These are phyloP conservation scores for Knoxdaviesia proteae DNA, from an alignment of 2,329 filamentous ascomycete genomes.

Conservation along the genomic window DNA sequence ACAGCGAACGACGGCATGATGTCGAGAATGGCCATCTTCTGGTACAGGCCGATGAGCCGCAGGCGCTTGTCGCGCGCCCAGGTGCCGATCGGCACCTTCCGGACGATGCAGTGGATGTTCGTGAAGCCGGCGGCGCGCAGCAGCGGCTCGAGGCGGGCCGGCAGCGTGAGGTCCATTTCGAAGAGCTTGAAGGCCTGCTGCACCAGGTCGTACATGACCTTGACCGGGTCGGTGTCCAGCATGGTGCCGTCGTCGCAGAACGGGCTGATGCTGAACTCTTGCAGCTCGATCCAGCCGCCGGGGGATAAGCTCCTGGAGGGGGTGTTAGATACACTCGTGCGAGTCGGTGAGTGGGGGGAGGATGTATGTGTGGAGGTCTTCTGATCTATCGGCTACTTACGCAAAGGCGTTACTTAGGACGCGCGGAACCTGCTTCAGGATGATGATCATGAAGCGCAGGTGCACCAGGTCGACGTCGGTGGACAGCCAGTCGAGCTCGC, in stretches of 20 bases:
- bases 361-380: too few relatives aligned
- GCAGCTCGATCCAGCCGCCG: conserved; percentile 31
- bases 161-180: conserved; percentile 17
- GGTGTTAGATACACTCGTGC: not conserved
- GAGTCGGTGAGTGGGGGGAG: too few relatives aligned
- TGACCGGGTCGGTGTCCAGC: conserved; percentile 16
- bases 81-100: conserved; percentile 16
- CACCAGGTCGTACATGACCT: conserved; percentile 13
- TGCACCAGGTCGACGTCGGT: conserved; percentile 34
- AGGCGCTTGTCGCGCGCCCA: conserved; percentile 15
- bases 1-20: conserved; percentile 16
- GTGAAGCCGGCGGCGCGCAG: conserved; percentile 22
- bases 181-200: conserved; percentile 13
- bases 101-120: conserved; percentile 18
- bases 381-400: conserved; percentile 7
- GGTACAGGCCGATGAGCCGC: conserved; percentile 17
- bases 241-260: conserved; percentile 24
- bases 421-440: conserved; percentile 27
- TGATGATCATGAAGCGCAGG: conserved; percentile 25
- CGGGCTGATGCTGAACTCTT: conserved; percentile 20
- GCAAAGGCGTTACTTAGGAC: conserved; percentile 19
- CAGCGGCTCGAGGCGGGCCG: conserved; percentile 12
- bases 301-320: conserved; percentile 11
- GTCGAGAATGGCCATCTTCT: conserved; percentile 15
- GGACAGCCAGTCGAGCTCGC: conserved; percentile 31